These are phyloP conservation scores for Neodidymelliopsis sp. DNA, from an alignment of 2,329 filamentous ascomycete species.

Conservation along the genomic window DNA sequence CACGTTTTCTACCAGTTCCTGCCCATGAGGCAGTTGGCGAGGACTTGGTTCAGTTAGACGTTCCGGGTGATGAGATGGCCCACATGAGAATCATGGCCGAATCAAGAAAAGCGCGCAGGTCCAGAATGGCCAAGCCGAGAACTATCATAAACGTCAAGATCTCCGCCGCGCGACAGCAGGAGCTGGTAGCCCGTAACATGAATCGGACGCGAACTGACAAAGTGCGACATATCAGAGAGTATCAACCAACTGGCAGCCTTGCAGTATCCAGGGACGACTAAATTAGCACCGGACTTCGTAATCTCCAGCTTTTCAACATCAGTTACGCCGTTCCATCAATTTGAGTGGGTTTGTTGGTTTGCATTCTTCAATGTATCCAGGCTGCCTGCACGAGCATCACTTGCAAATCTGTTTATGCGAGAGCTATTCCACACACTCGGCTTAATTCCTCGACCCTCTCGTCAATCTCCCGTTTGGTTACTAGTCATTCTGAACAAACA, in stretches of 20 bases:
- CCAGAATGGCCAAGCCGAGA: slow-evolving; percentile 8
- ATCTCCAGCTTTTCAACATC: not conserved
- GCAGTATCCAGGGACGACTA: not conserved
- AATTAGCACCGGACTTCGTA: not conserved
- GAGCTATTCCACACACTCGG: not conserved
- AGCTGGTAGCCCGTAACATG: not conserved
- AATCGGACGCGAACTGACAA: not conserved
- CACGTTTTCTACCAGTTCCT: not conserved
- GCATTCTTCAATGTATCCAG: not conserved
- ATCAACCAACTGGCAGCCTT: not conserved
- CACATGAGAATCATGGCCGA: slow-evolving; percentile 10
- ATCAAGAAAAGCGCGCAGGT: slow-evolving; percentile 13
- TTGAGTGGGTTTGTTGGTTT: not conserved
- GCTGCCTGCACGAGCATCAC: slow-evolving; percentile 12
- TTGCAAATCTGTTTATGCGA: not conserved
- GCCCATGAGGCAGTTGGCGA: not conserved
- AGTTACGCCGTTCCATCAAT: not conserved
- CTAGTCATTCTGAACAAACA: not conserved
- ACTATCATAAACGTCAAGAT: slow-evolving; percentile 17
- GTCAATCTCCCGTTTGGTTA: not conserved
- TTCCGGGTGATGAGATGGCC: slow-evolving; percentile 2
- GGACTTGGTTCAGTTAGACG: slow-evolving; percentile 5
- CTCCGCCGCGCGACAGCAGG: slow-evolving; percentile 8
- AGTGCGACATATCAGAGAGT: not conserved
- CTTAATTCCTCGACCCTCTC: not conserved